Percentiles rank a stretch among this genome's conserved stretches.
Evolutionary conservation across 768 basidiomycete genomes (phyloP).

Genomic region (Lactarius pseudohatsudake): DNA sequence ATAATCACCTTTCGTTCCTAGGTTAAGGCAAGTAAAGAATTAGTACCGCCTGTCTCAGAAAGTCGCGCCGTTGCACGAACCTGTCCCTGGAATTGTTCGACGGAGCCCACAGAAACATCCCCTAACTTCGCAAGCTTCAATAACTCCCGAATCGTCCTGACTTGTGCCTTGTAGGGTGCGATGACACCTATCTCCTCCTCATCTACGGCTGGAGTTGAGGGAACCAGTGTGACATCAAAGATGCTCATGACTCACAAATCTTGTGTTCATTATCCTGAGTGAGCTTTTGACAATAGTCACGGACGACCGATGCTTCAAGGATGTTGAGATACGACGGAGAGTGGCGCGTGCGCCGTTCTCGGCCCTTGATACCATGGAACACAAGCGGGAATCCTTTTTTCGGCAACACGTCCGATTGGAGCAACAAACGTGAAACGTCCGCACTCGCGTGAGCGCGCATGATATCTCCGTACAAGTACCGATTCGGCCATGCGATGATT

Average conservation of each 20-base stretch:
- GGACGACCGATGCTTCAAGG: constrained; percentile 39
- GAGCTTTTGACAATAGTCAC: constrained; percentile 36
- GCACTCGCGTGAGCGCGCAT: constrained; percentile 36
- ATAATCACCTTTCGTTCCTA: constrained; percentile 44
- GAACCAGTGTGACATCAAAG: background rate
- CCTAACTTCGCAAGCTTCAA: constrained; percentile 26
- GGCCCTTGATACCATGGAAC: constrained; percentile 40
- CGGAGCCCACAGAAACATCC: constrained; percentile 39
- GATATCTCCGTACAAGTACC: constrained; percentile 52
- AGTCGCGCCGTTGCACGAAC: constrained; percentile 36
- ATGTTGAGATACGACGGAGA: constrained; percentile 46
- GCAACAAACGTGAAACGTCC: constrained; percentile 32
- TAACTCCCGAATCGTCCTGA: constrained; percentile 35
- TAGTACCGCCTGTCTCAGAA: background rate
- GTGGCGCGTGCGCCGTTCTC: constrained; percentile 37
- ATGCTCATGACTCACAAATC: constrained; percentile 34
- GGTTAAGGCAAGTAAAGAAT: background rate
- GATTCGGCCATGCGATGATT: constrained; percentile 62
- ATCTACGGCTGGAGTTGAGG: constrained; percentile 35
- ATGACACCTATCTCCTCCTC: constrained; percentile 60
- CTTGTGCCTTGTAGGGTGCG: constrained; percentile 62
- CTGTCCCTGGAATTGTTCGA: constrained; percentile 46
- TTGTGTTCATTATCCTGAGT: constrained; percentile 32
- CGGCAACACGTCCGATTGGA: constrained; percentile 35
- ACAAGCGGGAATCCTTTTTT: constrained; percentile 35